Evolutionary conservation across 208 protist species (phyloP).

Genomic region (Strigomonas culicis): DNA sequence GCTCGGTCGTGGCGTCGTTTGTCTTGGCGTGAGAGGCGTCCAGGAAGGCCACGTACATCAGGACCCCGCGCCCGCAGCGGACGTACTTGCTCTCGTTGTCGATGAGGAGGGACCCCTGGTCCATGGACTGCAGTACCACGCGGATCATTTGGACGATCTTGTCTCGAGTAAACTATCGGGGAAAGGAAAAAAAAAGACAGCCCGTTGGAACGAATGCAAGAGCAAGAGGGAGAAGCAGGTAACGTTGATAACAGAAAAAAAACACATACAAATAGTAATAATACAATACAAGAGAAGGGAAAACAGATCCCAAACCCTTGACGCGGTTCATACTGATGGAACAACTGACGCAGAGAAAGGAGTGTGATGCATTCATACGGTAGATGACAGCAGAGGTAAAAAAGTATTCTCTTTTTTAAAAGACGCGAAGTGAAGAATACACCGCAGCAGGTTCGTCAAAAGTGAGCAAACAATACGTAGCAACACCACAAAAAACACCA

Average conservation of each 20-base stretch:
- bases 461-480: background rate
- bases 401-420: too few species aligned
- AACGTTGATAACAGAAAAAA: too few species aligned
- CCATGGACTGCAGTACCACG: constrained; percentile 69
- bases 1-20: background rate
- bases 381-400: background rate
- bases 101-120: constrained; percentile 62
- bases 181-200: constrained; percentile 8
- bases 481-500: background rate
- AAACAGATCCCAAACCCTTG: too few species aligned
- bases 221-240: too few species aligned
- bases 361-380: background rate
- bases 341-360: constrained; percentile 14
- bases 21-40: background rate
- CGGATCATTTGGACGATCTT: constrained; percentile 49
- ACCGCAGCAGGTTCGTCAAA: constrained; percentile 1
- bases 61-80: constrained; percentile 44
- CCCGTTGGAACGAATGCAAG: too few species aligned
- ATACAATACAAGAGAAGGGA: too few species aligned
- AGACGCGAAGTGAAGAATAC: too few species aligned
- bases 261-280: background rate
- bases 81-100: constrained; percentile 71
- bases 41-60: constrained; percentile 82
- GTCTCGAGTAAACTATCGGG: constrained; percentile 4
- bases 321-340: too few species aligned